Percentiles rank a stretch among this genome's conserved stretches.
These are phyloP conservation scores for Puccinia triticina DNA, from an alignment of 1,284 basidiomycete species.

Conservation along the genomic window DNA sequence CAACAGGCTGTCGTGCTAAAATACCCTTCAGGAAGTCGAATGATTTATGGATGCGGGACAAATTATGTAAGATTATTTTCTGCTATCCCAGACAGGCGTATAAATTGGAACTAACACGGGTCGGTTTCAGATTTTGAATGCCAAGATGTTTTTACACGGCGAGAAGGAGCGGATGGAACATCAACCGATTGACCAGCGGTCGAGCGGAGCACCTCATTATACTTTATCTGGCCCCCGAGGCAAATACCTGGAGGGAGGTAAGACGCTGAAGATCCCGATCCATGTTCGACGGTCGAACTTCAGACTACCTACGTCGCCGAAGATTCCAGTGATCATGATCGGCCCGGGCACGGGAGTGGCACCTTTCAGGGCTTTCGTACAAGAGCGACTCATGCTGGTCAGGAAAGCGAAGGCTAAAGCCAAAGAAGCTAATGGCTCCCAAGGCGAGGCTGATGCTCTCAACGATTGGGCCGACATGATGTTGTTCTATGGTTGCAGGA, in stretches of 20 bases:
- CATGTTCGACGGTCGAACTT: slow-evolving; percentile 95
- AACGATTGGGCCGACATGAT: slow-evolving; percentile 92
- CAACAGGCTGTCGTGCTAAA: slow-evolving; percentile 63
- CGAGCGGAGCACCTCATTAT: slow-evolving; percentile 70
- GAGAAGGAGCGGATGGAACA: slow-evolving; percentile 57
- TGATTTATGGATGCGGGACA: slow-evolving; percentile 43
- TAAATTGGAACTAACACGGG: slow-evolving; percentile 65
- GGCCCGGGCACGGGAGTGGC: slow-evolving; percentile 97
- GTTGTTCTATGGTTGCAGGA: slow-evolving; percentile 93
- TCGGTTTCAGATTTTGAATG: slow-evolving; percentile 88
- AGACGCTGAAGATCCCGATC: slow-evolving; percentile 79
- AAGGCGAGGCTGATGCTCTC: slow-evolving; percentile 78
- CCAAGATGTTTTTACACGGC: slow-evolving; percentile 73
- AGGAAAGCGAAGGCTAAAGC: slow-evolving; percentile 73
- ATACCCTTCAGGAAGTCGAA: slow-evolving; percentile 69
- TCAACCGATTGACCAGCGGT: slow-evolving; percentile 61
- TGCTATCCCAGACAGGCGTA: neutral
- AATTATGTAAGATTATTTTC: slow-evolving; percentile 30
- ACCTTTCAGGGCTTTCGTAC: slow-evolving; percentile 96
- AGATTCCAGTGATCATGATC: slow-evolving; percentile 98
- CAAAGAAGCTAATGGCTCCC: slow-evolving; percentile 68
- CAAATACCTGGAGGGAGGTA: slow-evolving; percentile 70
- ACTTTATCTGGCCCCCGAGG: slow-evolving; percentile 85
- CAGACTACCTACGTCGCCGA: slow-evolving; percentile 92
- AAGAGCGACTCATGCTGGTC: slow-evolving; percentile 93